Evolutionary conservation across 1,284 basidiomycete species (phyloP).

Genomic region (Tremellales sp.): DNA sequence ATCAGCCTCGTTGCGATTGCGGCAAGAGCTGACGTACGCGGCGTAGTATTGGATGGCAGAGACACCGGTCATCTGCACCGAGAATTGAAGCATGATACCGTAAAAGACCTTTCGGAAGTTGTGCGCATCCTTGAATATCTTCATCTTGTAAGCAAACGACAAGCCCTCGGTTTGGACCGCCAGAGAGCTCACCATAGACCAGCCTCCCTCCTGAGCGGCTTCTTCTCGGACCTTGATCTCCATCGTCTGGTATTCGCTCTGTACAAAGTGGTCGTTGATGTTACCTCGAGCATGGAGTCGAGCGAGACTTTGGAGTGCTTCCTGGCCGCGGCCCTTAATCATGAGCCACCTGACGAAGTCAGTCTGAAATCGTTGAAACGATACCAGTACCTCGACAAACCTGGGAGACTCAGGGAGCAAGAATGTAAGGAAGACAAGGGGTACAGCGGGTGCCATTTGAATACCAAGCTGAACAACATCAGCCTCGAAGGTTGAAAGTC

Average conservation of each 20-base stretch:
- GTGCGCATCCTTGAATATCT: constrained; percentile 55
- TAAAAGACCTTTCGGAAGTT: constrained; percentile 52
- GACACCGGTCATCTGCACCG: constrained; percentile 55
- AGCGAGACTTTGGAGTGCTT: constrained; percentile 56
- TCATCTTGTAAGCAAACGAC: constrained; percentile 5
- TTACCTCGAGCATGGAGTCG: constrained; percentile 59
- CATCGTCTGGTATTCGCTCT: constrained; percentile 47
- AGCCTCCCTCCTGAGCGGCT: constrained; percentile 40
- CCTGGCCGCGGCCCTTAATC: constrained; percentile 54
- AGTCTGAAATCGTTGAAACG: constrained; percentile 49
- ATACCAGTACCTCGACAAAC: constrained; percentile 34
- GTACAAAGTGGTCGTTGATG: constrained; percentile 44
- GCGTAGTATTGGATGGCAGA: constrained; percentile 55
- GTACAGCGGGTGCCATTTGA: constrained; percentile 53
- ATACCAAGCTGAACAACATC: constrained; percentile 31
- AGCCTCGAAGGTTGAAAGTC: neutral
- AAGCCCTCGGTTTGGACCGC: neutral
- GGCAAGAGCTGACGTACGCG: constrained; percentile 25
- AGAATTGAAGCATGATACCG: constrained; percentile 50
- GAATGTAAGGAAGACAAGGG: constrained; percentile 58
- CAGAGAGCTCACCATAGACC: constrained; percentile 24
- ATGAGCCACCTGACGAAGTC: constrained; percentile 57
- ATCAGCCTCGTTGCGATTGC: too few relatives aligned
- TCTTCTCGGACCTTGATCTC: constrained; percentile 41
- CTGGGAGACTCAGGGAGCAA: constrained; percentile 57